phyloP scores from a whole-genome alignment of 2,329 filamentous ascomycete genomes.

The Trichoderma sp. region DNA sequence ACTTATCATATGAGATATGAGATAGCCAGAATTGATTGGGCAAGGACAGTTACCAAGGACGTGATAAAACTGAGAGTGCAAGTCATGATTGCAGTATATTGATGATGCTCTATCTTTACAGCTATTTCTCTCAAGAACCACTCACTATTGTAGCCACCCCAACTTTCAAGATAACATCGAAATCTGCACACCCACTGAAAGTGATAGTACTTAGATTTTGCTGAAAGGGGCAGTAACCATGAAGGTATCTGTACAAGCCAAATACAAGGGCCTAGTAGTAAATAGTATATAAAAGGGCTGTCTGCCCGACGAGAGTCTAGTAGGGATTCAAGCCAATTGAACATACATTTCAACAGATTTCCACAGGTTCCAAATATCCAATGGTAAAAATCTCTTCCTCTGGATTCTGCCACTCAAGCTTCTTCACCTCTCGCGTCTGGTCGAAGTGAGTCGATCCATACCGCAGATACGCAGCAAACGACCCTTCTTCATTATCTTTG shows the following conservation, averaged over 20 bases:
- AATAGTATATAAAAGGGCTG: too few species aligned
- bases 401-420: constrained; percentile 5
- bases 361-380: background rate
- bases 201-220: background rate
- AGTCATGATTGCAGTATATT: background rate
- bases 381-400: background rate
- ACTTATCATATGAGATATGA: background rate
- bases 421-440: constrained; percentile 31
- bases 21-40: background rate
- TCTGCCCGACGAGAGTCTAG: too few species aligned
- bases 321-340: too few species aligned
- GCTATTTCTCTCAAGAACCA: background rate
- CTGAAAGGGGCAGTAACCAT: too few species aligned
- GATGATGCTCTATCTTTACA: background rate
- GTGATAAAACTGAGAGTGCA: background rate
- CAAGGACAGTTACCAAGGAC: background rate
- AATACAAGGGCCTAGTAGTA: too few species aligned
- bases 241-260: too few species aligned
- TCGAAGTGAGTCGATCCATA: constrained; percentile 36
- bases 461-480: constrained; percentile 37
- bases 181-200: background rate
- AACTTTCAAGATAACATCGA: too few species aligned
- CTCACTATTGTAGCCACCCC: background rate
- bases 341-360: too few species aligned
- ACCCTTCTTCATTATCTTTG: constrained; percentile 32